Evolutionary conservation across 768 basidiomycete genomes (phyloP), one percentile per base, ranked within the genome.

Genomic region (Harrya chromipes): DNA sequence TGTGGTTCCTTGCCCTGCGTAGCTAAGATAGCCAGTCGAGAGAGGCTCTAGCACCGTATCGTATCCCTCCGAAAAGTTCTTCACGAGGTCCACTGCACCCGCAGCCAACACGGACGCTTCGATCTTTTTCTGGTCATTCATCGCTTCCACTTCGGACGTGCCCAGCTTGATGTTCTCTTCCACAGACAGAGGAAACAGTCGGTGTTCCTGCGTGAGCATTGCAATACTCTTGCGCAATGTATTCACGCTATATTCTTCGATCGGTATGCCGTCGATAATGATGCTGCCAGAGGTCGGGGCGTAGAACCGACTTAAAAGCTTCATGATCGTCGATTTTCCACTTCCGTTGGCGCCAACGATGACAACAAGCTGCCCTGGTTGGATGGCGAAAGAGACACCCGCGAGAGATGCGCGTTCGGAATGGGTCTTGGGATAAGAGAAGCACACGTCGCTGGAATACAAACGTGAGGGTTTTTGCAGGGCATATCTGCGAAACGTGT

Each of bases 391-490:
- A 4, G 62, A 63, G 5, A 69, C 59, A n/a, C 56, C 19, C 43
- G 54, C 42, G 47, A 70, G 49, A n/a, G 64, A 66, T 0, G 52
- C 23, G 11, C 46, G 56, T 19, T 58, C 50, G 14, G 61, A 50
- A 13, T 59, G 54, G 41, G 65, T 67, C 19, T 71, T 74, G 0
- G 81, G 80, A 55, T 85, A 85, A 9, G 67, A 60, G 49, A 84
- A 84, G 0, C 67, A 67, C 0, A 84, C 72, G 43, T 81, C 58
- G 14, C 83, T 84, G 35, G 5, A 31, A 21, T 8, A 13, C 1
- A 6, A 20, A 4, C 27, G 6, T 33, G 14, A 33, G 33, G 14
- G 27, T 19, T 19, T 3, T 11, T 16, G 12, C n/a, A 13, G n/a
- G n/a, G 6, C 8, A n/a, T 19, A 4, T 7, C 6, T 33, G 33